Evolutionary conservation across 768 basidiomycete genomes (phyloP).

Genomic region (Podaxis sp.): DNA sequence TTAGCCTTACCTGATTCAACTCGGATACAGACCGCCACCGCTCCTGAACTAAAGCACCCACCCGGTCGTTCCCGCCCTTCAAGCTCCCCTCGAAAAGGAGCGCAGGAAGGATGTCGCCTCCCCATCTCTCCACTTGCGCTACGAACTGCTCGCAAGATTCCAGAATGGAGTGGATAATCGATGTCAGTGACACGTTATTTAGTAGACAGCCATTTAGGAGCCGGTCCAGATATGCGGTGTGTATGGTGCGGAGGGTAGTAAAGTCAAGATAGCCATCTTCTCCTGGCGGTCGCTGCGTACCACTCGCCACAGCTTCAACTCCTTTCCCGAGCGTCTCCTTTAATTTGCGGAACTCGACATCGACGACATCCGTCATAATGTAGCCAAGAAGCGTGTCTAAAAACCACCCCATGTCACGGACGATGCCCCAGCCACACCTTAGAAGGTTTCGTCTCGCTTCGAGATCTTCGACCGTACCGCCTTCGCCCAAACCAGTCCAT

Average conservation of each 20-base stretch:
- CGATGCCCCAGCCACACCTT: conserved; percentile 83
- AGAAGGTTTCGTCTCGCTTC: conserved; percentile 63
- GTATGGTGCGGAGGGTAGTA: conserved; percentile 79
- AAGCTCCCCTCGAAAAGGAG: conserved; percentile 81
- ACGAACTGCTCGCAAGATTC: conserved; percentile 85
- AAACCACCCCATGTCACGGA: conserved; percentile 91
- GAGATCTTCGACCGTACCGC: conserved; percentile 74
- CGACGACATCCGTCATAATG: conserved; percentile 88
- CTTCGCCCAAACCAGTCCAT: conserved; percentile 88
- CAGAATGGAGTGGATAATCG: conserved; percentile 68
- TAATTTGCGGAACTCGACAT: conserved; percentile 75
- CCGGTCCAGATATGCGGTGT: conserved; percentile 77
- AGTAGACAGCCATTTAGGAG: conserved; percentile 79
- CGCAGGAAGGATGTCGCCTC: conserved; percentile 85
- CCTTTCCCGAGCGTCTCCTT: conserved; percentile 52
- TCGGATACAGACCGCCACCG: conserved; percentile 68
- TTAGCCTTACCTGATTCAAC: conserved; percentile 66
- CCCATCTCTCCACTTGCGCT: conserved; percentile 90
- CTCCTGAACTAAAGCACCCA: conserved; percentile 74
- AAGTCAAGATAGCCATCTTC: conserved; percentile 67
- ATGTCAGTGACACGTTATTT: conserved; percentile 60
- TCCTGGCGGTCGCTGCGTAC: conserved; percentile 16
- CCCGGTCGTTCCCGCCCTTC: conserved; percentile 52
- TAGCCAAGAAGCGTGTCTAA: conserved; percentile 81
- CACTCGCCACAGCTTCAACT: conserved; percentile 12